phyloP scores from a whole-genome alignment of 129 eudicot species.

The Lactuca saligna region DNA sequence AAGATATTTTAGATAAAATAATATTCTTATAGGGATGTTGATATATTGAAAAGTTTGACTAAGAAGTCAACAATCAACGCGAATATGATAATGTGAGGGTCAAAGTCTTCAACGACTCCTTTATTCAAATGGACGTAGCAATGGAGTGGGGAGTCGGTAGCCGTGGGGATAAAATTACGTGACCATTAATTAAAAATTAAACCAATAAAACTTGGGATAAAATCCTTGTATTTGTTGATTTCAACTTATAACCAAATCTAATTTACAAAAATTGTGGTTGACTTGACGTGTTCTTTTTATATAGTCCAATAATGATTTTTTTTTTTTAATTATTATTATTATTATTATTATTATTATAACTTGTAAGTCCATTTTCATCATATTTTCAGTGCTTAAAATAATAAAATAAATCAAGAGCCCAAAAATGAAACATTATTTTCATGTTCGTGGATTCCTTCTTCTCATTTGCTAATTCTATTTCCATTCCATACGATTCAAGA shows the following conservation, averaged over 20 bases:
- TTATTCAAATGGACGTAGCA: slow-evolving; percentile 3
- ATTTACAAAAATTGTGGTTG: neutral
- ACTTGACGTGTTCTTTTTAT: neutral
- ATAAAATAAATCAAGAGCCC: too few species aligned
- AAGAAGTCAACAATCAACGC: slow-evolving; percentile 32
- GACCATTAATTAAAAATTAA: neutral
- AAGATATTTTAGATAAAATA: neutral
- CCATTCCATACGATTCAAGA: too few species aligned
- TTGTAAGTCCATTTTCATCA: neutral
- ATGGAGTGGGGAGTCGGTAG: neutral
- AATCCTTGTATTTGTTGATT: neutral
- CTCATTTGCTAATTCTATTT: too few species aligned
- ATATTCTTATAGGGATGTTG: neutral
- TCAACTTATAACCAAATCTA: too few species aligned
- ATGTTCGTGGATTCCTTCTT: too few species aligned
- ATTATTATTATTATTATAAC: too few species aligned
- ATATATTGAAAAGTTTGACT: slow-evolving; percentile 7
- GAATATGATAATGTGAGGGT: slow-evolving; percentile 4
- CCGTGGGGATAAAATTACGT: neutral
- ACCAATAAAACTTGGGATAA: neutral
- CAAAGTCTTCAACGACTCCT: slow-evolving; percentile 24
- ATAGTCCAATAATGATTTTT: neutral
- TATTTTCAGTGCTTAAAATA: too few species aligned
- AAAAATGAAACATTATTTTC: too few species aligned
- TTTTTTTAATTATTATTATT: too few species aligned